Evolutionary conservation across 2,329 filamentous ascomycete genomes (phyloP).

Genomic region (Pleurostoma richardsiae): DNA sequence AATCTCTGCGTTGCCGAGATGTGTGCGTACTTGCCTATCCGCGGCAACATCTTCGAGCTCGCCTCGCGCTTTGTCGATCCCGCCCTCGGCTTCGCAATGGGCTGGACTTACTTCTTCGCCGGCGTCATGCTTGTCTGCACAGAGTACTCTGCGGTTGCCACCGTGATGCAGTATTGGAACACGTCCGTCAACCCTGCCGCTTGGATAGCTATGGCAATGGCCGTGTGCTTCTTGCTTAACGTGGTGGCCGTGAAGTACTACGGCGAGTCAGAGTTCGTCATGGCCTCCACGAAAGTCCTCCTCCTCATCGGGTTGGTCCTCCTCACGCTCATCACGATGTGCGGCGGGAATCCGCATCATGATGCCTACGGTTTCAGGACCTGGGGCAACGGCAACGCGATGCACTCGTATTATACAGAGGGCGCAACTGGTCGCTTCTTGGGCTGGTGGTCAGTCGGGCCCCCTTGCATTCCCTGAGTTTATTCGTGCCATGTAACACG

Average conservation of each 20-base stretch:
- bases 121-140: constrained; percentile 38
- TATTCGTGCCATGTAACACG: not conserved
- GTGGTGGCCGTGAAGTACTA: constrained; percentile 34
- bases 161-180: constrained; percentile 36
- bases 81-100: constrained; percentile 45
- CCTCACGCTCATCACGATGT: constrained; percentile 64
- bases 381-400: constrained; percentile 33
- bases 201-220: constrained; percentile 31
- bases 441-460: constrained; percentile 40
- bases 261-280: not conserved
- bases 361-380: constrained; percentile 62
- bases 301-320: constrained; percentile 36
- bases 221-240: constrained; percentile 38
- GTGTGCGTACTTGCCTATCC: constrained; percentile 49
- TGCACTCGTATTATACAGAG: constrained; percentile 24
- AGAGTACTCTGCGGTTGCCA: constrained; percentile 35
- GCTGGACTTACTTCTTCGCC: constrained; percentile 41
- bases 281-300: not conserved
- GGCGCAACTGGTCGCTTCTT: constrained; percentile 57
- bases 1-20: constrained; percentile 50
- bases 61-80: constrained; percentile 48
- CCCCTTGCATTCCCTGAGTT: not conserved
- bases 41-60: constrained; percentile 48
- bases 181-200: constrained; percentile 35
- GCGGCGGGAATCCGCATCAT: constrained; percentile 58